Evolutionary conservation across 139 green algal genomes (phyloP), one percentile per base, ranked within the genome.

Genomic region (Eudorina sp.): DNA sequence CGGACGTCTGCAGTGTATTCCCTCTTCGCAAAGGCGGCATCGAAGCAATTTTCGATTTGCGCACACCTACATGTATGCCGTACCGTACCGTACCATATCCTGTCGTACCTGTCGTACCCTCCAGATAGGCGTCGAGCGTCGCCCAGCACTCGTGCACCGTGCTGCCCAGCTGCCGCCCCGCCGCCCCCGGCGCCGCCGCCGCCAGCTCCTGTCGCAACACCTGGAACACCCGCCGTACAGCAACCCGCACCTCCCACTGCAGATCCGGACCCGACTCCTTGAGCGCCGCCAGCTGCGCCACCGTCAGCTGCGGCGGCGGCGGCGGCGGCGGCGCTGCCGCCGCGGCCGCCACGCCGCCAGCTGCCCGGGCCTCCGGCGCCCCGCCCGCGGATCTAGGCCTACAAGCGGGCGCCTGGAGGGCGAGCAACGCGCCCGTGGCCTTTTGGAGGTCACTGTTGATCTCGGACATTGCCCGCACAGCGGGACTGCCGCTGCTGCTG

Each of bases 61-160:
- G n/a, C n/a, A n/a, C n/a, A n/a, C n/a, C n/a, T n/a, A n/a, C n/a
- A n/a, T n/a, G n/a, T n/a, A n/a, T n/a, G n/a, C n/a, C n/a, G n/a
- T n/a, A n/a, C n/a, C n/a, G n/a, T n/a, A n/a, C n/a, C n/a, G n/a
- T n/a, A n/a, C n/a, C n/a, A n/a, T 18, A 68, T 31, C 55, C 55
- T 68, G 55, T 19, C 75, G 48, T 58, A 85, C 79, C 79, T 34
- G 79, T 29, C 4, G 79, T 58, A 14, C 79, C 55, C 23, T 85
- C 79, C 11, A 85, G 19, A 23, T 73, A 75, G 27, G 53, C 55
- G 19, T 85, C 79, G 58, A 85, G 19, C 38, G 79, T 60, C 3
- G 58, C 53, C 79, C 79, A 74, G 38, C 55, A 85, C 79, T 85
- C 79, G 27, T 85, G 79, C 40, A 58, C 40, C 16, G 34, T 16